These are phyloP conservation scores for Haplosporangium sp. DNA, from an alignment of 371 early-diverging fungal species.

Conservation along the genomic window DNA sequence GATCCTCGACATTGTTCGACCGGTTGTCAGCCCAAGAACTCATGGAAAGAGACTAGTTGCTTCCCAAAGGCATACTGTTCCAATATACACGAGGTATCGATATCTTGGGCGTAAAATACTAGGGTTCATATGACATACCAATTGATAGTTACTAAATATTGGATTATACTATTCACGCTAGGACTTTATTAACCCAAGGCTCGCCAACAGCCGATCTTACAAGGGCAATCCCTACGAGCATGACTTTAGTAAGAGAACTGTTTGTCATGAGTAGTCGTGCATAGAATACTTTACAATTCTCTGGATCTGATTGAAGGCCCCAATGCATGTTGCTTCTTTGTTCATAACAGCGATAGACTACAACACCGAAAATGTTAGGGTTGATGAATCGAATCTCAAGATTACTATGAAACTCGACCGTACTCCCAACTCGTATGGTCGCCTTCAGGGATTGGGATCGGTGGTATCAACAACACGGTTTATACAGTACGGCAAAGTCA, in stretches of 20 bases:
- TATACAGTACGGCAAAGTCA: slow-evolving; percentile 61
- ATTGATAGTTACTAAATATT: neutral
- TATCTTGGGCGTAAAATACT: neutral
- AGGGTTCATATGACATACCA: neutral
- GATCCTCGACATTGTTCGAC: slow-evolving; percentile 36
- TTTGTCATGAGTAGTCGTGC: neutral
- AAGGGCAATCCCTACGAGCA: slow-evolving; percentile 38
- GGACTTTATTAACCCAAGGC: slow-evolving; percentile 28
- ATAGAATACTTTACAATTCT: neutral
- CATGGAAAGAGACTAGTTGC: slow-evolving; percentile 46
- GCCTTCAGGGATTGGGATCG: slow-evolving; percentile 36
- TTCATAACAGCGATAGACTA: slow-evolving; percentile 28
- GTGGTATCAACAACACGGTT: slow-evolving; percentile 45
- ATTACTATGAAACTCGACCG: slow-evolving; percentile 38
- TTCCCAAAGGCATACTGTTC: slow-evolving; percentile 31
- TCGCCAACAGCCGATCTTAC: slow-evolving; percentile 16
- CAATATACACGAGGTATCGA: slow-evolving; percentile 31
- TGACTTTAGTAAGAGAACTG: slow-evolving; percentile 36
- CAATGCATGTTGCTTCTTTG: neutral
- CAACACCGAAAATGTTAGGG: slow-evolving; percentile 27
- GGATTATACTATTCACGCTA: neutral
- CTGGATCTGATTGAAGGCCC: neutral
- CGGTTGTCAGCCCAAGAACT: slow-evolving; percentile 40
- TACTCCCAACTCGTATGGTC: slow-evolving; percentile 30
- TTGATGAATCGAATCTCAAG: slow-evolving; percentile 34